Evolutionary conservation across 371 early-diverging fungal species (phyloP).

Genomic region (Mucor racemosus): DNA sequence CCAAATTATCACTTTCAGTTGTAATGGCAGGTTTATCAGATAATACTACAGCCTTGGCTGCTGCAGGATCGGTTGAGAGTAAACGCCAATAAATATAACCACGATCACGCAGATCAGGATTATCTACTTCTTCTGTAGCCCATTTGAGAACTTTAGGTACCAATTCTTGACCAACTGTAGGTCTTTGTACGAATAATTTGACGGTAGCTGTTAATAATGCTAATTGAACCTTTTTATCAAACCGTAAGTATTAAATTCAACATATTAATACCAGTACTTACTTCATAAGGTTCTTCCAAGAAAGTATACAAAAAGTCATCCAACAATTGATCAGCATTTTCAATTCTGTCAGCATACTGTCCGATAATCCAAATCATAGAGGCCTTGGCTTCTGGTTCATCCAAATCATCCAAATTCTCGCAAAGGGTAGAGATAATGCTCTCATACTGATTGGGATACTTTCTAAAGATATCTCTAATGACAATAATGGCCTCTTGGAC

Average conservation of each 20-base stretch:
- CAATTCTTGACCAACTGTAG: conserved; percentile 85
- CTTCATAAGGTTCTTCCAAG: conserved; percentile 84
- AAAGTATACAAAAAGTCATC: conserved; percentile 83
- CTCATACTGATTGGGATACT: conserved; percentile 95
- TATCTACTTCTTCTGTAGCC: conserved; percentile 92
- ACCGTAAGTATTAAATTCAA: not conserved
- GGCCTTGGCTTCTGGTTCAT: conserved; percentile 95
- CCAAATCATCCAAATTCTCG: conserved; percentile 87
- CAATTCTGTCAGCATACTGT: conserved; percentile 92
- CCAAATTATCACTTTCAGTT: conserved; percentile 84
- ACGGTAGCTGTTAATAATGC: conserved; percentile 93
- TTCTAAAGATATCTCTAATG: conserved; percentile 85
- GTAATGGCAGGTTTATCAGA: conserved; percentile 94
- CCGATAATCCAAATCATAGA: conserved; percentile 98
- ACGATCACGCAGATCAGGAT: conserved; percentile 97
- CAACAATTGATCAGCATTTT: conserved; percentile 86
- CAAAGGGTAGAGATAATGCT: conserved; percentile 85
- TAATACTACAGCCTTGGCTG: conserved; percentile 77
- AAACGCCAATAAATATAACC: conserved; percentile 98
- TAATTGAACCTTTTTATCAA: conserved; percentile 78
- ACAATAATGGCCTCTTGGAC: conserved; percentile 93
- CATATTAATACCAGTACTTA: conserved; percentile 18
- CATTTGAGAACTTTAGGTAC: conserved; percentile 91
- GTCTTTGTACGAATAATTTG: conserved; percentile 92
- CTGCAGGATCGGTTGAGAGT: conserved; percentile 87